These are phyloP conservation scores for Zygosaccharomyces sapae DNA, from an alignment of 1,139 yeast species.

Conservation along the genomic window DNA sequence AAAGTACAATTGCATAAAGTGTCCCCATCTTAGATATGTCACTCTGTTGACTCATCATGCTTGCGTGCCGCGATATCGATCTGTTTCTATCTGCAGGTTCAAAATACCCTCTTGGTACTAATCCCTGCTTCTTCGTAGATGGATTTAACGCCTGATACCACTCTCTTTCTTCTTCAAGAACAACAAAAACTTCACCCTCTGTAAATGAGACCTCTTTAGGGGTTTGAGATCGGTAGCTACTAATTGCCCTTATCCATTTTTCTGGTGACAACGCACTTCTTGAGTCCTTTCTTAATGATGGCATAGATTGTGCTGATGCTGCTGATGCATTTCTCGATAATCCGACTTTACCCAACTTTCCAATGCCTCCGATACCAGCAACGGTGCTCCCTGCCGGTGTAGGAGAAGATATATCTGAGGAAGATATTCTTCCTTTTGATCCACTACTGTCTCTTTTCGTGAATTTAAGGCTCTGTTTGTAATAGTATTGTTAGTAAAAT, in stretches of 20 bases:
- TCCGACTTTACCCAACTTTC: slow-evolving; percentile 23
- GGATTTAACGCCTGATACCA: slow-evolving; percentile 94
- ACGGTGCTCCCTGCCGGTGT: slow-evolving; percentile 22
- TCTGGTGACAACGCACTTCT: slow-evolving; percentile 46
- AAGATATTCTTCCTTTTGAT: slow-evolving; percentile 31
- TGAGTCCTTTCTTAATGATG: slow-evolving; percentile 13
- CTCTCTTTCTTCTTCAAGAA: slow-evolving; percentile 57
- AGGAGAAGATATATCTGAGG: slow-evolving; percentile 35
- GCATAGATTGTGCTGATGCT: slow-evolving; percentile 15
- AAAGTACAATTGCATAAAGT: slow-evolving; percentile 64
- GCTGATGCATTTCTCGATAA: slow-evolving; percentile 22
- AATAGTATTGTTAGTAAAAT: slow-evolving; percentile 9
- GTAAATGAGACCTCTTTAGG: slow-evolving; percentile 75
- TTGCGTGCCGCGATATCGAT: slow-evolving; percentile 23
- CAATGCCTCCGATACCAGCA: not conserved
- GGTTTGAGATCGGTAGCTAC: slow-evolving; percentile 73
- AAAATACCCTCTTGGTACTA: slow-evolving; percentile 83
- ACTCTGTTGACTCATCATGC: slow-evolving; percentile 17
- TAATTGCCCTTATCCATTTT: slow-evolving; percentile 78
- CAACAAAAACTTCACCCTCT: slow-evolving; percentile 88
- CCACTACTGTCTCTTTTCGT: slow-evolving; percentile 25
- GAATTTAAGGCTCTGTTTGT: slow-evolving; percentile 27
- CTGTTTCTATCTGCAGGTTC: slow-evolving; percentile 64
- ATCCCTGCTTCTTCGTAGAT: slow-evolving; percentile 66
- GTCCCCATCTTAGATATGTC: slow-evolving; percentile 35